Conservation (phyloP, 441 rosid species). For the Arabidopsis hybrid region DNA sequence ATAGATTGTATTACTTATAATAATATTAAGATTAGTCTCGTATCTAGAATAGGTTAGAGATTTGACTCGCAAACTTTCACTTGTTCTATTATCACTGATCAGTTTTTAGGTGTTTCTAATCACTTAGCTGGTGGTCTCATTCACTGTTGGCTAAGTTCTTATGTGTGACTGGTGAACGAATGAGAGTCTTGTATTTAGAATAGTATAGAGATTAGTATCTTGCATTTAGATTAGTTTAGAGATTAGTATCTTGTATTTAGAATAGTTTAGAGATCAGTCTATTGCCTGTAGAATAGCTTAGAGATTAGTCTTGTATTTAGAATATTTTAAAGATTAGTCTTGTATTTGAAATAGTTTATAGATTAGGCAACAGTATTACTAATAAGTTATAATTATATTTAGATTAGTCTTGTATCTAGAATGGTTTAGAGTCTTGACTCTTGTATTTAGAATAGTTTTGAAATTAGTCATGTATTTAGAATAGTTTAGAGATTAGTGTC, state of each 20-base stretch:
- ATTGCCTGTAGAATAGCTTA: neutral
- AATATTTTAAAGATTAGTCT: neutral
- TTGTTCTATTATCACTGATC: neutral
- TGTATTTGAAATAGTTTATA: neutral
- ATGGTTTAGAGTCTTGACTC: neutral
- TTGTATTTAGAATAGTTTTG: neutral
- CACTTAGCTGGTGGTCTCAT: slow-evolving; percentile 16
- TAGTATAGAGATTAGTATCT: too few species aligned
- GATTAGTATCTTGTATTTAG: neutral
- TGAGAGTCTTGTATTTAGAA: slow-evolving; percentile 2
- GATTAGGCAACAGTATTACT: neutral
- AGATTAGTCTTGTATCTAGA: neutral
- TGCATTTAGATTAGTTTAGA: too few species aligned
- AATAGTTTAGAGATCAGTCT: neutral
- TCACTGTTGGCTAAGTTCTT: neutral
- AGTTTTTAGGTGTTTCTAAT: slow-evolving; percentile 10
- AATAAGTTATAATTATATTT: too few species aligned
- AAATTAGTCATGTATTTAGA: neutral
- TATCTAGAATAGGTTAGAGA: neutral
- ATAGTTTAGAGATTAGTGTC: neutral
- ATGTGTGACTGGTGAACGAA: neutral
- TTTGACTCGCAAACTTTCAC: neutral
- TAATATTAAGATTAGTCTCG: neutral
- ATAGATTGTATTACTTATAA: neutral
- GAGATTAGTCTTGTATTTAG: neutral